Evolutionary conservation across 2,329 filamentous ascomycete genomes (phyloP).

Genomic region (Botrytis byssoidea): DNA sequence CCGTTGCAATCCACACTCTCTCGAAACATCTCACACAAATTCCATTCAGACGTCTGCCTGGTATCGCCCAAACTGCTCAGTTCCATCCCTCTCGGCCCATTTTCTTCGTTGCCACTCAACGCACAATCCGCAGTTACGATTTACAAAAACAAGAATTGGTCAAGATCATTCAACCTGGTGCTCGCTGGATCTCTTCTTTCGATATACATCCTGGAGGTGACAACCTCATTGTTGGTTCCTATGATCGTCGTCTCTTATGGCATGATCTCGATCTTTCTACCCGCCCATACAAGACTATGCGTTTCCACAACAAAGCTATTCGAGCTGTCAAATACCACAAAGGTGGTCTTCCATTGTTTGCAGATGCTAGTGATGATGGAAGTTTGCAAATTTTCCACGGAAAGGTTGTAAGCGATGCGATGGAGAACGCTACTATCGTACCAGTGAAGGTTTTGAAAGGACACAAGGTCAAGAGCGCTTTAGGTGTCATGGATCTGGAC

Average conservation of each 20-base stretch:
- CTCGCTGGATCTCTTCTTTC: conserved; percentile 90
- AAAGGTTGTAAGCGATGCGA: conserved; percentile 88
- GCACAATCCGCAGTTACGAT: conserved; percentile 91
- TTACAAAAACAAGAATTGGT: conserved; percentile 86
- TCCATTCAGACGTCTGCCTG: conserved; percentile 78
- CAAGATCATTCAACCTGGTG: conserved; percentile 90
- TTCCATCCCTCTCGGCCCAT: conserved; percentile 93
- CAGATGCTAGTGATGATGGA: conserved; percentile 92
- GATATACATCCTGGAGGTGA: conserved; percentile 91
- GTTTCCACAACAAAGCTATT: conserved; percentile 92
- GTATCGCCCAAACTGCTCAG: conserved; percentile 79
- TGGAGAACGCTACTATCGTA: conserved; percentile 96
- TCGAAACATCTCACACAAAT: conserved; percentile 94
- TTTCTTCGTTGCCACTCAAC: conserved; percentile 94
- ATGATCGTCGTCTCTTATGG: conserved; percentile 92
- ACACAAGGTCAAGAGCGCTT: conserved; percentile 78
- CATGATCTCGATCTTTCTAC: conserved; percentile 91
- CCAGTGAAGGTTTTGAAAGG: conserved; percentile 91
- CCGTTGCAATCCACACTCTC: conserved; percentile 91
- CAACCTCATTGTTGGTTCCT: conserved; percentile 91
- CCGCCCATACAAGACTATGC: conserved; percentile 91
- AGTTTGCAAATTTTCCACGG: conserved; percentile 95
- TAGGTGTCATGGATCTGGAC: conserved; percentile 90
- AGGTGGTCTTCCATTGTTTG: conserved; percentile 77
- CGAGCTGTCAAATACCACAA: conserved; percentile 85